Evolutionary conservation across 129 eudicot genomes (phyloP).

Genomic region (Chrysanthemum makinoi): DNA sequence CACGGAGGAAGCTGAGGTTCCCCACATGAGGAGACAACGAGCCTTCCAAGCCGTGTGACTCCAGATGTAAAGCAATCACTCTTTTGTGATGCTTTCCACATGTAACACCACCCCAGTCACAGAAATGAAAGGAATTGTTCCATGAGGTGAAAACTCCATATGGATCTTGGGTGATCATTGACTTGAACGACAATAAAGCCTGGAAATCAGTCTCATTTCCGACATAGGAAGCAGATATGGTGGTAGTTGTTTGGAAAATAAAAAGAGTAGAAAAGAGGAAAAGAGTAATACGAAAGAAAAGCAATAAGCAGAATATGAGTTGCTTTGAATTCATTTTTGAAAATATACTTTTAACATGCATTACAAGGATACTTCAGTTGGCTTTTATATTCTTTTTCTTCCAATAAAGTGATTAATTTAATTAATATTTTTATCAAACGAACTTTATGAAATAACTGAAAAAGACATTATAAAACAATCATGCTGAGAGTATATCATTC

Average conservation of each 20-base stretch:
- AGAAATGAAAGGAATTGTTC: constrained; percentile 24
- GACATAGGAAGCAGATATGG: background rate
- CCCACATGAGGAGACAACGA: constrained; percentile 25
- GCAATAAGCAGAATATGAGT: background rate
- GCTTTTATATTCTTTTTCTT: background rate
- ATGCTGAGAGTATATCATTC: too few species aligned
- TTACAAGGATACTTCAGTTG: background rate
- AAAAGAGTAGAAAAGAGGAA: background rate
- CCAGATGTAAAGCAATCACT: background rate
- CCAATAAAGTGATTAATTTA: too few species aligned
- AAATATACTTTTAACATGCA: background rate
- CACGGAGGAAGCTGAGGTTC: constrained; percentile 20
- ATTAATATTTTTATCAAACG: too few species aligned
- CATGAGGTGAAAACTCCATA: constrained; percentile 14
- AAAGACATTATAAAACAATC: too few species aligned
- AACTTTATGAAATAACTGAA: too few species aligned
- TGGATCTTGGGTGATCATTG: background rate
- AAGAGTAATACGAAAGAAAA: background rate
- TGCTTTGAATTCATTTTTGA: background rate
- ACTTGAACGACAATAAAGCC: constrained; percentile 10
- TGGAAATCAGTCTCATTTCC: constrained; percentile 10
- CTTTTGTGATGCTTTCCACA: constrained; percentile 14
- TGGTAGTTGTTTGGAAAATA: background rate
- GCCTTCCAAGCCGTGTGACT: background rate
- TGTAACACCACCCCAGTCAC: constrained; percentile 24